These are phyloP conservation scores for Coccinonectria pachysandricola DNA, from an alignment of 2,329 filamentous ascomycete genomes.

Conservation along the genomic window DNA sequence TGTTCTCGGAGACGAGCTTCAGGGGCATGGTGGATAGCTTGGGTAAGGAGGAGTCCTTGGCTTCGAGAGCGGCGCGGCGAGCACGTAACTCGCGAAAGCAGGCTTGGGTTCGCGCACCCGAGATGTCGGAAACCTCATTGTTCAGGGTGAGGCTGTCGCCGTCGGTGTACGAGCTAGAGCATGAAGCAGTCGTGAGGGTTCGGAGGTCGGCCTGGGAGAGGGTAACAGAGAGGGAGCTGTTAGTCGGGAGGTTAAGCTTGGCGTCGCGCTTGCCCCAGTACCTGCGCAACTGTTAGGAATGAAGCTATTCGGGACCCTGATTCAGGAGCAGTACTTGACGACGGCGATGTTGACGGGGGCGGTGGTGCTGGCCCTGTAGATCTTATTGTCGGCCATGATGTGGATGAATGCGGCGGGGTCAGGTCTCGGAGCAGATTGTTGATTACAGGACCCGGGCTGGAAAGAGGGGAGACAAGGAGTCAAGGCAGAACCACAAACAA, in stretches of 20 bases:
- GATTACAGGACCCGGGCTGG: background rate
- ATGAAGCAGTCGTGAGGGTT: constrained; percentile 91
- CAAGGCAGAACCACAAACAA: constrained; percentile 1
- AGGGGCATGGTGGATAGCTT: constrained; percentile 69
- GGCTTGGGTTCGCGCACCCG: constrained; percentile 82
- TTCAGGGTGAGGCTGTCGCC: constrained; percentile 75
- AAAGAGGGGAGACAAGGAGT: background rate
- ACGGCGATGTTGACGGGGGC: constrained; percentile 97
- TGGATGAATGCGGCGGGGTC: too few relatives aligned
- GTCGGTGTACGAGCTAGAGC: constrained; percentile 59
- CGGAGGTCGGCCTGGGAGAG: constrained; percentile 89
- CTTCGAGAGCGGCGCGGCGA: constrained; percentile 67
- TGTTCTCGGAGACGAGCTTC: constrained; percentile 90
- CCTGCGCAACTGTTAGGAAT: too few relatives aligned
- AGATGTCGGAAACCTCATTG: constrained; percentile 70
- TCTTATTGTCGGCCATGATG: constrained; percentile 39
- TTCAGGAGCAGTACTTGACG: constrained; percentile 63
- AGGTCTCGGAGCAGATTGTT: too few relatives aligned
- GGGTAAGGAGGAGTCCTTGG: constrained; percentile 60
- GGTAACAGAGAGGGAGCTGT: constrained; percentile 94
- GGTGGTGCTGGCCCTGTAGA: constrained; percentile 90
- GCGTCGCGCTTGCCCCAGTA: constrained; percentile 97
- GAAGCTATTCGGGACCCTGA: too few relatives aligned
- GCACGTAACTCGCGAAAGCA: constrained; percentile 80
- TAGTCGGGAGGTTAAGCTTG: constrained; percentile 91